phyloP scores from a whole-genome alignment of 2,329 filamentous ascomycete species.

The Karstenula rhodostoma region DNA sequence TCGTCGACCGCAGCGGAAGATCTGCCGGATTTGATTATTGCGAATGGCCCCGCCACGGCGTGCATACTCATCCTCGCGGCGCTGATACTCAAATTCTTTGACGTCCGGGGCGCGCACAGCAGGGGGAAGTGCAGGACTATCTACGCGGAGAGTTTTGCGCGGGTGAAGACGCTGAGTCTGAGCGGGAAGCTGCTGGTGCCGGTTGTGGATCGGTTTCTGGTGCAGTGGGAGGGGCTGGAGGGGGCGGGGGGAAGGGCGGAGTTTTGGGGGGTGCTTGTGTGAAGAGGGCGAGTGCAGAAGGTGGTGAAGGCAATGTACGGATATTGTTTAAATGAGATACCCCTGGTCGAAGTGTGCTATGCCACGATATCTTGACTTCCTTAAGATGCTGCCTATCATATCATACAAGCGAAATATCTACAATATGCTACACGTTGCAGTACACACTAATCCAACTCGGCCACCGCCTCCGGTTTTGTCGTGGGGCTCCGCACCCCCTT shows the following conservation, averaged over 20 bases:
- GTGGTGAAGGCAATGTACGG: constrained; percentile 3
- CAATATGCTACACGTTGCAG: constrained; percentile 24
- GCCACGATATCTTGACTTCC: neutral
- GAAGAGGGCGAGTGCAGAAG: constrained; percentile 12
- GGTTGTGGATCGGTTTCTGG: constrained; percentile 79
- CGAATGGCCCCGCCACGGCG: constrained; percentile 88
- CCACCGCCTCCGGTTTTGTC: constrained; percentile 15
- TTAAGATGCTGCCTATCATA: constrained; percentile 4
- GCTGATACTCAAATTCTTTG: constrained; percentile 63
- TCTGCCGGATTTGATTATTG: constrained; percentile 79
- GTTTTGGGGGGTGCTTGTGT: constrained; percentile 54
- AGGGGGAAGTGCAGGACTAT: constrained; percentile 72
- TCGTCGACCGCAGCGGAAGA: constrained; percentile 30
- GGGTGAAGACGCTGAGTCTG: constrained; percentile 81
- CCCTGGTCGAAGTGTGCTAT: constrained; percentile 1
- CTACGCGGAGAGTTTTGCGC: constrained; percentile 93
- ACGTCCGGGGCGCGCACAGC: constrained; percentile 46
- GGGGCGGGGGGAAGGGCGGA: constrained; percentile 51
- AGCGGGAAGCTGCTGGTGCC: constrained; percentile 79
- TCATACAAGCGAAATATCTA: constrained; percentile 29
- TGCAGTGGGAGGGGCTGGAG: constrained; percentile 78
- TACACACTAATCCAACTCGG: constrained; percentile 14
- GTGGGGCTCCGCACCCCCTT: constrained; percentile 21
- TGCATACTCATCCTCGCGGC: constrained; percentile 75
- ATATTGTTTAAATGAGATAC: constrained; percentile 17